These are phyloP conservation scores for Hyaloperonospora arabidopsidis DNA, from an alignment of 352 stramenopile species.

Conservation along the genomic window DNA sequence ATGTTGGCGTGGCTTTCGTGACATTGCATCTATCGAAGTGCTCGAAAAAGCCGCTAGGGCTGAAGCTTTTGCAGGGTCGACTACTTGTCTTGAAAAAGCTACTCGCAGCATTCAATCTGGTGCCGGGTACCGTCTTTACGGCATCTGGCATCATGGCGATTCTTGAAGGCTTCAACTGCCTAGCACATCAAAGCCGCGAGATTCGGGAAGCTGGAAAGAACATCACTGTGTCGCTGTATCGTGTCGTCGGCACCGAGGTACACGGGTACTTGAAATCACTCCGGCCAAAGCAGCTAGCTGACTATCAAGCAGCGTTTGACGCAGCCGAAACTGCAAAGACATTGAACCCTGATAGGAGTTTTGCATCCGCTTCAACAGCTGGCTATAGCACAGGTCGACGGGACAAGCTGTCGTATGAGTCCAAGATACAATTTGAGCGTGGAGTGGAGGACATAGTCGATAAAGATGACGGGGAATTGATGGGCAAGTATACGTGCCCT, in stretches of 20 bases:
- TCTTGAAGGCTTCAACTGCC: conserved; percentile 74
- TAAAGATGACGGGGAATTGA: conserved; percentile 63
- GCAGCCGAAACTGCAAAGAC: conserved; percentile 41
- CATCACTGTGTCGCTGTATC: conserved; percentile 70
- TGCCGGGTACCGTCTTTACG: conserved; percentile 44
- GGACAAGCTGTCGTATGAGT: conserved; percentile 11
- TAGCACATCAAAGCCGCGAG: conserved; percentile 82
- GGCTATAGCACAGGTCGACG: conserved; percentile 7
- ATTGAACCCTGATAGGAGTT: conserved; percentile 6
- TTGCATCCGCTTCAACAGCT: neutral
- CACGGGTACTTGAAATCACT: conserved; percentile 74
- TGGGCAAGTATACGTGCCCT: conserved; percentile 85
- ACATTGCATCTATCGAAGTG: conserved; percentile 54
- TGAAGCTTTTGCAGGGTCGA: conserved; percentile 65
- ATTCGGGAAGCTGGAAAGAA: conserved; percentile 86
- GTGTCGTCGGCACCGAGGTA: conserved; percentile 48
- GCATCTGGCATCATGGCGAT: conserved; percentile 65
- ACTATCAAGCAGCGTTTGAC: conserved; percentile 87
- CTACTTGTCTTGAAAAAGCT: conserved; percentile 57
- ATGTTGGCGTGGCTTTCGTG: conserved; percentile 61
- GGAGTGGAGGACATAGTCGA: conserved; percentile 33
- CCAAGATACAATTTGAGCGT: conserved; percentile 27
- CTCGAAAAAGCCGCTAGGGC: conserved; percentile 62
- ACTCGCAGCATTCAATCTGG: conserved; percentile 44
- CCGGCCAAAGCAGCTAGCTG: conserved; percentile 86